Base-by-base conservation (phyloP, 768 basidiomycete species). In the Suillus discolor region DNA sequence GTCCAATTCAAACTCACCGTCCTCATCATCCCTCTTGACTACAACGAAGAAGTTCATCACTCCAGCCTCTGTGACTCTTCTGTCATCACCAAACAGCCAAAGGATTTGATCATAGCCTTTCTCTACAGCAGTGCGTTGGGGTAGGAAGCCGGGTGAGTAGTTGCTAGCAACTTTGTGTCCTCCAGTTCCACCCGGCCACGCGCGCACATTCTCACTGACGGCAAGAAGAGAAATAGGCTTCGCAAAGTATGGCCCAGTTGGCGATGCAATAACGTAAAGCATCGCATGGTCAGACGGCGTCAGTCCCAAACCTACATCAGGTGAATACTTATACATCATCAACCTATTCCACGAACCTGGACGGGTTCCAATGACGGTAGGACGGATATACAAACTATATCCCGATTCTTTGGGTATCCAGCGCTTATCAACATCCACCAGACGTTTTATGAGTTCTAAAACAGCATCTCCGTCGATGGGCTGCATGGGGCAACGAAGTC, bases 301-400 rank as follows among this genome's bases (percentile, higher is more conserved):
- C 6, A 96, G 89, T 45, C 90, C 87, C 55, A 92, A 83, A 7
- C 81, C 84, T 82, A 34, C 6, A 51, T 31, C 20, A 16, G 39
- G 13, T 25, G 8, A 55, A 39, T 23, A 9, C 9, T 18, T 4
- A 28, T 18, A 31, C 7, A 42, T 8, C 15, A 38, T 31, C 31
- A 31, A 53, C 34, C 28, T 12, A 57, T 36, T 53, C 28, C 34
- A 68, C 73, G 20, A 68, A 80, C 80, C 73, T 34, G 80, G 65
- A 8, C 81, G 76, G 1, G 82, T 83, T 25, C 79, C 83, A 65
- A 84, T 90, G 72, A 93, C 78, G 11, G 89, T 94, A 34, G 93
- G 91, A 55, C 96, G 89, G 69, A 97, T 85, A 80, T 97, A 98
- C 42, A 98, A 81, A 65, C 90, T 93, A 75, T 93, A 87, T 16